These are phyloP conservation scores for Dothideomycetes sp. DNA, from an alignment of 2,329 filamentous ascomycete genomes.

Conservation along the genomic window DNA sequence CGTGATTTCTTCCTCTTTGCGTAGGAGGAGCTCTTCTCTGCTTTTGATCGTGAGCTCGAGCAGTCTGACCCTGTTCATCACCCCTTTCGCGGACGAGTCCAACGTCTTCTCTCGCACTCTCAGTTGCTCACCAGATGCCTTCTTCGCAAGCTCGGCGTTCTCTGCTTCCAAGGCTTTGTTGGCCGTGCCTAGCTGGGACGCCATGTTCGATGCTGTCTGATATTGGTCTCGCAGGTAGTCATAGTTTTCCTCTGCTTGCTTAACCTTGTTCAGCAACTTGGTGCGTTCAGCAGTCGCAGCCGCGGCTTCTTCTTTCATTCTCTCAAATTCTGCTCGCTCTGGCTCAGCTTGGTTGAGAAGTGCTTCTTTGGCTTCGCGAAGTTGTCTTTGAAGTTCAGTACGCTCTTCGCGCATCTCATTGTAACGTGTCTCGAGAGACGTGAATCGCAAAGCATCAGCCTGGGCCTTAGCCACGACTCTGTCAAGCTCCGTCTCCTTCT, in stretches of 20 bases:
- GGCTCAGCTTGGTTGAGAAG: slow-evolving; percentile 19
- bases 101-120: too few species aligned
- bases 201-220: slow-evolving; percentile 44
- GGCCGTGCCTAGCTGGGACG: slow-evolving; percentile 34
- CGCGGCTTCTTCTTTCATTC: slow-evolving; percentile 12
- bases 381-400: slow-evolving; percentile 16
- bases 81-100: slow-evolving; percentile 17
- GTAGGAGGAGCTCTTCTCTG: slow-evolving; percentile 17
- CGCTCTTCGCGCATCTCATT: slow-evolving; percentile 16
- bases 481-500: slow-evolving; percentile 16
- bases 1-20: slow-evolving; percentile 23
- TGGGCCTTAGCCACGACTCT: slow-evolving; percentile 14
- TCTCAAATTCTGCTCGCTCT: slow-evolving; percentile 22
- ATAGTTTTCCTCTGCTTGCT: slow-evolving; percentile 33
- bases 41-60: slow-evolving; percentile 17
- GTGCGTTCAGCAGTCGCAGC: slow-evolving; percentile 11
- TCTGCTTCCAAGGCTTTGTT: slow-evolving; percentile 35
- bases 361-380: slow-evolving; percentile 17
- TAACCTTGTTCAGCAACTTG: slow-evolving; percentile 19
- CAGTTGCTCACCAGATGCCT: slow-evolving; percentile 17
- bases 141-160: slow-evolving; percentile 14
- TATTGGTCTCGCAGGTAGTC: slow-evolving; percentile 50
- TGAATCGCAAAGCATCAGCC: slow-evolving; percentile 14
- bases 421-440: slow-evolving; percentile 9
- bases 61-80: slow-evolving; percentile 12